These are phyloP conservation scores for Lyophyllum shimeji DNA, from an alignment of 768 basidiomycete genomes.

Conservation along the genomic window DNA sequence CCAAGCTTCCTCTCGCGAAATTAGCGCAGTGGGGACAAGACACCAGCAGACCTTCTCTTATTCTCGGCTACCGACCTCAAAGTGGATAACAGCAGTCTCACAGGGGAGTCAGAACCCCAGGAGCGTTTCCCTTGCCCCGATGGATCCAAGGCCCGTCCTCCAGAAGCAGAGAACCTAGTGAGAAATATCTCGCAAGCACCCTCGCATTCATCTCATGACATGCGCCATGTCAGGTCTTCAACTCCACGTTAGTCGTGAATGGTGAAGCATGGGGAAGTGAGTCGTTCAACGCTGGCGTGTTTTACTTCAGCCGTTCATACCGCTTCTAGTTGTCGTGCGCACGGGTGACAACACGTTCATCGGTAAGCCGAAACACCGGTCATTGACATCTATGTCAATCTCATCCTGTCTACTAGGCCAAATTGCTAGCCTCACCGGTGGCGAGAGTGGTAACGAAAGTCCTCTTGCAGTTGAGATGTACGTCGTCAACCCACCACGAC, in stretches of 20 bases:
- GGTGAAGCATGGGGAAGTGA: slow-evolving; percentile 71
- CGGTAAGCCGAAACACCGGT: slow-evolving; percentile 30
- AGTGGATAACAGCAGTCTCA: slow-evolving; percentile 70
- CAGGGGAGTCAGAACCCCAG: slow-evolving; percentile 71
- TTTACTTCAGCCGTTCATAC: background rate
- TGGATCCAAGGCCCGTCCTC: slow-evolving; percentile 48
- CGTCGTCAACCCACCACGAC: slow-evolving; percentile 16
- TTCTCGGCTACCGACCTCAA: slow-evolving; percentile 64
- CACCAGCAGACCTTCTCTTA: slow-evolving; percentile 63
- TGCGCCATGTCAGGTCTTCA: slow-evolving; percentile 53
- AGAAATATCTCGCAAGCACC: slow-evolving; percentile 5
- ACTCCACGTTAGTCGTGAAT: slow-evolving; percentile 67
- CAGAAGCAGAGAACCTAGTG: slow-evolving; percentile 68
- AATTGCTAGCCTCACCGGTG: slow-evolving; percentile 66
- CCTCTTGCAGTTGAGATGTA: slow-evolving; percentile 70
- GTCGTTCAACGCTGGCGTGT: slow-evolving; percentile 19
- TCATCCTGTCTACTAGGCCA: slow-evolving; percentile 43
- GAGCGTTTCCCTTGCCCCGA: slow-evolving; percentile 49
- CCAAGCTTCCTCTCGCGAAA: slow-evolving; percentile 2
- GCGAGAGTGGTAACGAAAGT: slow-evolving; percentile 62
- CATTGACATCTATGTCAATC: background rate
- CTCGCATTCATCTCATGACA: background rate
- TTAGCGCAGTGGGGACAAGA: slow-evolving; percentile 69
- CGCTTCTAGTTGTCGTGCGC: slow-evolving; percentile 53
- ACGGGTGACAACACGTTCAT: slow-evolving; percentile 70